phyloP scores from a whole-genome alignment of 257 asterid species.

The Rauvolfia tetraphylla region DNA sequence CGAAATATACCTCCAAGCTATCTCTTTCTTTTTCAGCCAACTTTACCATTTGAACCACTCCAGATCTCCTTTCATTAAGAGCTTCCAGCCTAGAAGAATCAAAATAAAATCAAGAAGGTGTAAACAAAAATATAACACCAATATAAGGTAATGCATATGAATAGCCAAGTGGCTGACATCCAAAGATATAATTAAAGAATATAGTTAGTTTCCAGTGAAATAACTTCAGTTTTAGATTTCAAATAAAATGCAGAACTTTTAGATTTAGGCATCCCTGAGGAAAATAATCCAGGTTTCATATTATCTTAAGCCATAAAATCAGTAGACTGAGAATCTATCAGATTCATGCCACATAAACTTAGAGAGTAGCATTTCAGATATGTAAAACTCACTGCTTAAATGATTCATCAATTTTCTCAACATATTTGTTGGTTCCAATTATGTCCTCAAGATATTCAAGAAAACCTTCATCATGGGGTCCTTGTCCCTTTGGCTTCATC shows the following conservation, averaged over 20 bases:
- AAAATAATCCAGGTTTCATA: background rate
- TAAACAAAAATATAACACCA: background rate
- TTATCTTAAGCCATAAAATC: background rate
- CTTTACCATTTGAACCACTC: conserved; percentile 97
- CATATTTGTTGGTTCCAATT: conserved; percentile 93
- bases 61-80: conserved; percentile 79
- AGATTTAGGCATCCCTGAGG: background rate
- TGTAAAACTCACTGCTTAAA: conserved; percentile 63
- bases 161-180: background rate
- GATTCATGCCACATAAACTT: too few relatives aligned
- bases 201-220: background rate
- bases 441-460: conserved; percentile 98
- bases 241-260: background rate
- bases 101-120: background rate
- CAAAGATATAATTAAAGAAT: background rate
- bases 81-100: conserved; percentile 56
- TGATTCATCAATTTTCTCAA: conserved; percentile 90
- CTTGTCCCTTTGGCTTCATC: conserved; percentile 98
- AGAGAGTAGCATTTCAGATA: background rate
- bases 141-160: background rate
- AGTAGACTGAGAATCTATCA: background rate
- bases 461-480: conserved; percentile 98
- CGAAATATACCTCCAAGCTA: conserved; percentile 68
- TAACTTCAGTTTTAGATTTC: too few relatives aligned
- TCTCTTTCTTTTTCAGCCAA: conserved; percentile 96